These are phyloP conservation scores for Saccharomyces hybrid DNA, from an alignment of 1,139 yeast species.

Conservation along the genomic window DNA sequence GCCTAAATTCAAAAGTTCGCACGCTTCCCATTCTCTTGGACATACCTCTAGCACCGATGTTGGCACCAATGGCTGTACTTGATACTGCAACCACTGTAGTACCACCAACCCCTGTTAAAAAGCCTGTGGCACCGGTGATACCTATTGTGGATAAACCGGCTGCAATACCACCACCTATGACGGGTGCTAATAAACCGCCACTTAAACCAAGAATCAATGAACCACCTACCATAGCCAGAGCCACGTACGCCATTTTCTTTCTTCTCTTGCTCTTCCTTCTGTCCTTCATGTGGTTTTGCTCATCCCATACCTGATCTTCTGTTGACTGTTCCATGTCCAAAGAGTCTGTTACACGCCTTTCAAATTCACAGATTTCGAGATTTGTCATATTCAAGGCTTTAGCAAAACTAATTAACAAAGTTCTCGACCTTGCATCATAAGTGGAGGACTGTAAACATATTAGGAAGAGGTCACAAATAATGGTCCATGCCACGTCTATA, in stretches of 20 bases:
- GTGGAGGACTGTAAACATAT: constrained; percentile 74
- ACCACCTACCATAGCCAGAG: constrained; percentile 95
- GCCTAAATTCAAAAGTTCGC: constrained; percentile 85
- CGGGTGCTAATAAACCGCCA: constrained; percentile 94
- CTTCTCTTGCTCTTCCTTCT: constrained; percentile 59
- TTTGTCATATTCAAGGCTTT: constrained; percentile 46
- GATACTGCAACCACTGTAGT: constrained; percentile 89
- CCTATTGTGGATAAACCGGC: constrained; percentile 96
- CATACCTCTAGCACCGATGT: constrained; percentile 83
- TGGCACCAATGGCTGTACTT: constrained; percentile 86
- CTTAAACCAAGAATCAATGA: constrained; percentile 88
- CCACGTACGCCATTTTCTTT: constrained; percentile 76
- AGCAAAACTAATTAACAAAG: constrained; percentile 64
- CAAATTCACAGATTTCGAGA: constrained; percentile 78
- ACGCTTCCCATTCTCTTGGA: constrained; percentile 83
- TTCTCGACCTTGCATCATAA: constrained; percentile 83
- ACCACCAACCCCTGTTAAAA: constrained; percentile 95
- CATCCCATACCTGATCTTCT: constrained; percentile 70
- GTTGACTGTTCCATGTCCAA: constrained; percentile 73
- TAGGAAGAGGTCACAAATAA: constrained; percentile 81
- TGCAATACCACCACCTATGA: constrained; percentile 96
- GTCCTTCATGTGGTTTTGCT: constrained; percentile 58
- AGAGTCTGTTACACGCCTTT: constrained; percentile 81
- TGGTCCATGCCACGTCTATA: constrained; percentile 86
- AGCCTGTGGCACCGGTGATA: constrained; percentile 82